Percentiles rank a stretch among this genome's conserved stretches.
Evolutionary conservation across 352 stramenopile species (phyloP).

Genomic region (Phytophthora colocasiae): DNA sequence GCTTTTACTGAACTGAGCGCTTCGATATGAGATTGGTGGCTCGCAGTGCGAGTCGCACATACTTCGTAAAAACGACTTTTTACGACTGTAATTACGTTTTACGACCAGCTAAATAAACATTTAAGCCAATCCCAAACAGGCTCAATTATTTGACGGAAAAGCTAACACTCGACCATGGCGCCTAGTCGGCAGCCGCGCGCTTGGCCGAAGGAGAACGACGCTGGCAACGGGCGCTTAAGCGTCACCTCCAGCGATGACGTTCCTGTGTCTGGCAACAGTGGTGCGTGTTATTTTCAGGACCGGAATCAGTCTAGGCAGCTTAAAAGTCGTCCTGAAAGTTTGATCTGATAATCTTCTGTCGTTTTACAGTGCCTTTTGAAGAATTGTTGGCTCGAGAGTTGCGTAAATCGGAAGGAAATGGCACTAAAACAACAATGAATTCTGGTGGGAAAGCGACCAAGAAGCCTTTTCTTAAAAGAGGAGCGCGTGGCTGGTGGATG

Average conservation of each 20-base stretch:
- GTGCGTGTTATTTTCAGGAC: slow-evolving; percentile 15
- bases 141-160: slow-evolving; percentile 1
- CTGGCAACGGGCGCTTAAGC: slow-evolving; percentile 18
- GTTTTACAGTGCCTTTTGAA: slow-evolving; percentile 65
- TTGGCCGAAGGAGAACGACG: slow-evolving; percentile 39
- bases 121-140: slow-evolving; percentile 27
- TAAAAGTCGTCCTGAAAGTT: background rate
- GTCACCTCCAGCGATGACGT: slow-evolving; percentile 27
- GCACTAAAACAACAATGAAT: background rate
- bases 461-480: slow-evolving; percentile 79
- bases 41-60: too few relatives aligned
- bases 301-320: background rate
- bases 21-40: background rate
- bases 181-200: slow-evolving; percentile 11
- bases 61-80: background rate
- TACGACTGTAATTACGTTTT: slow-evolving; percentile 4
- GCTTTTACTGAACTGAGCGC: slow-evolving; percentile 22
- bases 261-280: slow-evolving; percentile 25
- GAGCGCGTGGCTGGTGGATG: slow-evolving; percentile 89
- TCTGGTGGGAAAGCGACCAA: slow-evolving; percentile 23
- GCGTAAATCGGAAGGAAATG: slow-evolving; percentile 41
- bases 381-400: slow-evolving; percentile 72
- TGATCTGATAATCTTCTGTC: slow-evolving; percentile 10
- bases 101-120: slow-evolving; percentile 15
- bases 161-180: slow-evolving; percentile 10